These are phyloP conservation scores for Solanum megistacrolobum DNA, from an alignment of 257 asterid species.

Conservation along the genomic window DNA sequence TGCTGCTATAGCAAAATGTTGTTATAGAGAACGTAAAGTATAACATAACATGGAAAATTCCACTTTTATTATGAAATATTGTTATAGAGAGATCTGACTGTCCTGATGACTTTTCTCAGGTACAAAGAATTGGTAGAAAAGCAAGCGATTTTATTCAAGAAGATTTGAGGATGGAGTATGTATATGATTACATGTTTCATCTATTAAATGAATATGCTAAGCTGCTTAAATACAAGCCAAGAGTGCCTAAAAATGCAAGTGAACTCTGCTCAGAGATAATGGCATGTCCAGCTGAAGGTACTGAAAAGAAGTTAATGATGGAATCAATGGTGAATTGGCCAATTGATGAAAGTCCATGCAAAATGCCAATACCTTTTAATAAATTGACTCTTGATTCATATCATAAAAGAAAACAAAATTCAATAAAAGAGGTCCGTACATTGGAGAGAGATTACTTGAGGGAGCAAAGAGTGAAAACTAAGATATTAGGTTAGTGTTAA, in stretches of 20 bases:
- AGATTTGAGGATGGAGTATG: conserved; percentile 38
- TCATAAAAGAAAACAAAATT: conserved; percentile 6
- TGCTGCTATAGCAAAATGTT: not conserved
- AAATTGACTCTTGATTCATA: conserved; percentile 6
- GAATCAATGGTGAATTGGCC: conserved; percentile 26
- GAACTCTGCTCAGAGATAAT: conserved; percentile 38
- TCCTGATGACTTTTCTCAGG: conserved; percentile 7
- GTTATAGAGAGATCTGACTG: not conserved
- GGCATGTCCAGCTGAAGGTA: conserved; percentile 38
- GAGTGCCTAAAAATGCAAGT: conserved; percentile 24
- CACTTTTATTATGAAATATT: not conserved
- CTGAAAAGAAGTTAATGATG: conserved; percentile 16
- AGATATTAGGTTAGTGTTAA: not conserved
- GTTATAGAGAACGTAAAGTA: not conserved
- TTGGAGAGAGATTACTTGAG: conserved; percentile 21
- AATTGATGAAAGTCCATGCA: conserved; percentile 17
- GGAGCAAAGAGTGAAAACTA: not conserved
- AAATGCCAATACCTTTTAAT: conserved; percentile 18
- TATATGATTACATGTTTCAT: conserved; percentile 54
- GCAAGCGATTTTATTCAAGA: conserved; percentile 37
- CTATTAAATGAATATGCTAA: conserved; percentile 33
- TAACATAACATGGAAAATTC: not conserved
- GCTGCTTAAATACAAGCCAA: conserved; percentile 33
- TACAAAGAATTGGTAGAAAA: conserved; percentile 27
- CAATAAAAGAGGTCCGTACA: conserved; percentile 14